Percentiles rank a stretch among this genome's conserved stretches.
phyloP scores from a whole-genome alignment of 371 early-diverging fungal genomes.

The Mortierella sp. region DNA sequence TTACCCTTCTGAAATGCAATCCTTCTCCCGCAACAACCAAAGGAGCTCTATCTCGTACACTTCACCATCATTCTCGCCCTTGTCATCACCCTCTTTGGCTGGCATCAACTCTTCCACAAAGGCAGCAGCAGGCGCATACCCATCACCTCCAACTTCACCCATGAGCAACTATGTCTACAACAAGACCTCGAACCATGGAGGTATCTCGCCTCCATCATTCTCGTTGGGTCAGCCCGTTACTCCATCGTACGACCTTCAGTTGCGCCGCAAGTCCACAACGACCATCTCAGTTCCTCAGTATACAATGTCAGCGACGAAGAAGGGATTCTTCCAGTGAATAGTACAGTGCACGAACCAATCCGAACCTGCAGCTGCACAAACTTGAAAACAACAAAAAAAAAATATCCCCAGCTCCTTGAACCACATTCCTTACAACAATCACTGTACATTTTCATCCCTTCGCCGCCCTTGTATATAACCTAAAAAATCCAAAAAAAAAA shows the following conservation, averaged over 20 bases:
- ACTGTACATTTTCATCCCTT: neutral
- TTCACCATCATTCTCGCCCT: slow-evolving; percentile 33
- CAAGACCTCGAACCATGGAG: slow-evolving; percentile 36
- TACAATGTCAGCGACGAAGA: slow-evolving; percentile 27
- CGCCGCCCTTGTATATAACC: neutral
- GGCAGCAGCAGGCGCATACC: slow-evolving; percentile 24
- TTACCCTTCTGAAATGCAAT: slow-evolving; percentile 31
- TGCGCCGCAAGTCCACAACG: slow-evolving; percentile 51
- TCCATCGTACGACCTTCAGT: slow-evolving; percentile 28
- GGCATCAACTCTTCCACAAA: slow-evolving; percentile 16
- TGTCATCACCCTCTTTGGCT: slow-evolving; percentile 44
- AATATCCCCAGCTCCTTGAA: neutral
- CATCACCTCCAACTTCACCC: slow-evolving; percentile 53
- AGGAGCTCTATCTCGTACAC: slow-evolving; percentile 15
- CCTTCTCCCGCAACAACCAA: slow-evolving; percentile 32
- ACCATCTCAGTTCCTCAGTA: slow-evolving; percentile 35
- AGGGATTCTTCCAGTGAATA: slow-evolving; percentile 35
- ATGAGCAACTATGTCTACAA: slow-evolving; percentile 52
- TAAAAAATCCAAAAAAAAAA: neutral
- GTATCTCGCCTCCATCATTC: slow-evolving; percentile 46
- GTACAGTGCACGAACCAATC: neutral
- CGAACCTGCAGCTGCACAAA: neutral
- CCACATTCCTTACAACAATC: neutral
- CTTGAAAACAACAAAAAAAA: neutral
- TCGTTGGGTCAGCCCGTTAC: slow-evolving; percentile 36